Conservation (phyloP, 2,329 filamentous ascomycete species). For the Neophaeococcomyces mojaviensis region DNA sequence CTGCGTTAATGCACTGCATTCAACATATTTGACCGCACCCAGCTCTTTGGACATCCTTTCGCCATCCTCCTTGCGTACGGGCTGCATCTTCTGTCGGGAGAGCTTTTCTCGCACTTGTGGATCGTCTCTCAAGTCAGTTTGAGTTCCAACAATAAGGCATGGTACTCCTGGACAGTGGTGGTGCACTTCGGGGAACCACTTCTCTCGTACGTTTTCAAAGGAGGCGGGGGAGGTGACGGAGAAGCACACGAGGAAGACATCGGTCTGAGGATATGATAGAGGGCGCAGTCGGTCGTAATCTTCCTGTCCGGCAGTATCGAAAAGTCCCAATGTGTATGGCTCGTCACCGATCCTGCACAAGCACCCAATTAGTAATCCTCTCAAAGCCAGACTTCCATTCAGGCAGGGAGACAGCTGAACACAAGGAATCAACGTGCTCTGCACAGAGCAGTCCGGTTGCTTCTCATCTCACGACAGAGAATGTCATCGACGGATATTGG, state of each 20-base stretch:
- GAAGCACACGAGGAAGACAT: slow-evolving; percentile 98
- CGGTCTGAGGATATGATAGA: slow-evolving; percentile 94
- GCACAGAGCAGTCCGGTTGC: too few relatives aligned
- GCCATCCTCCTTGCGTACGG: slow-evolving; percentile 85
- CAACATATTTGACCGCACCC: slow-evolving; percentile 97
- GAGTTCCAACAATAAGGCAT: slow-evolving; percentile 94
- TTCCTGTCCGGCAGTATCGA: slow-evolving; percentile 98
- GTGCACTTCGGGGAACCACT: slow-evolving; percentile 98
- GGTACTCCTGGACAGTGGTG: slow-evolving; percentile 98
- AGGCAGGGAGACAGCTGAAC: too few relatives aligned
- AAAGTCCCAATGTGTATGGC: slow-evolving; percentile 92
- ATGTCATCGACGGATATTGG: not conserved
- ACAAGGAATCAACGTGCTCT: too few relatives aligned
- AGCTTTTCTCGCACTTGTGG: slow-evolving; percentile 81
- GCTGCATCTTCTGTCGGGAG: slow-evolving; percentile 89
- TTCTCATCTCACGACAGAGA: slow-evolving; percentile 1
- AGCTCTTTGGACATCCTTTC: slow-evolving; percentile 95
- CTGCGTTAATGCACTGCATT: slow-evolving; percentile 96
- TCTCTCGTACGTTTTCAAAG: slow-evolving; percentile 98
- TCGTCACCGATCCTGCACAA: slow-evolving; percentile 87
- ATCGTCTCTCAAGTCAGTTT: slow-evolving; percentile 92
- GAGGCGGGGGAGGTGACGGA: slow-evolving; percentile 95
- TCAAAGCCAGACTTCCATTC: too few relatives aligned
- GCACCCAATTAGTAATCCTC: slow-evolving; percentile 19
- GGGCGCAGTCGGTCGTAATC: slow-evolving; percentile 97